These are phyloP conservation scores for Gynochthodes officinalis DNA, from an alignment of 257 asterid genomes.

Conservation along the genomic window DNA sequence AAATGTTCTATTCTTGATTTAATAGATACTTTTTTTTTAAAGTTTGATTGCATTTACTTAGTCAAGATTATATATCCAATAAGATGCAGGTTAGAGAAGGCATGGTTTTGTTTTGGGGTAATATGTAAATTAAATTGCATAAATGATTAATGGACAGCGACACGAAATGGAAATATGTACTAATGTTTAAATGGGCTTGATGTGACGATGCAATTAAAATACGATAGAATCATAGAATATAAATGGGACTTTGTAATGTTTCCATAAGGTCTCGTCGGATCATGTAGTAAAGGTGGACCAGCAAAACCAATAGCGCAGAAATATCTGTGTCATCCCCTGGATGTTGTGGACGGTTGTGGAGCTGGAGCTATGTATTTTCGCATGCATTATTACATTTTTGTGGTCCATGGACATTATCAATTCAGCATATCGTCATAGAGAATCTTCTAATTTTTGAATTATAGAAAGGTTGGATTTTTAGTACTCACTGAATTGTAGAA, in stretches of 20 bases:
- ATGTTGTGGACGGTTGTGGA: neutral
- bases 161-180: neutral
- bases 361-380: neutral
- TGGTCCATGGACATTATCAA: conserved; percentile 8
- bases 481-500: neutral
- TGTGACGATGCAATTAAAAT: neutral
- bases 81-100: neutral
- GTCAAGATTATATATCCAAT: neutral
- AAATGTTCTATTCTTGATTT: neutral
- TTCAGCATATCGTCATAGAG: neutral
- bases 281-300: neutral
- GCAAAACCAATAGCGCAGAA: neutral
- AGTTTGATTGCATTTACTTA: neutral
- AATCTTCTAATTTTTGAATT: neutral
- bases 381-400: neutral
- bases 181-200: neutral
- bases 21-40: too few relatives aligned
- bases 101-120: neutral
- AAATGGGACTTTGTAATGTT: neutral
- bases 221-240: neutral
- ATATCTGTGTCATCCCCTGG: neutral
- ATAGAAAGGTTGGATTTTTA: neutral
- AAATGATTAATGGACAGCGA: neutral
- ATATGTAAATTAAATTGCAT: neutral
- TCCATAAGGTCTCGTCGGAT: too few relatives aligned